Evolutionary conservation across 1,284 basidiomycete species (phyloP).

Genomic region (Cryptococcus deneoformans): DNA sequence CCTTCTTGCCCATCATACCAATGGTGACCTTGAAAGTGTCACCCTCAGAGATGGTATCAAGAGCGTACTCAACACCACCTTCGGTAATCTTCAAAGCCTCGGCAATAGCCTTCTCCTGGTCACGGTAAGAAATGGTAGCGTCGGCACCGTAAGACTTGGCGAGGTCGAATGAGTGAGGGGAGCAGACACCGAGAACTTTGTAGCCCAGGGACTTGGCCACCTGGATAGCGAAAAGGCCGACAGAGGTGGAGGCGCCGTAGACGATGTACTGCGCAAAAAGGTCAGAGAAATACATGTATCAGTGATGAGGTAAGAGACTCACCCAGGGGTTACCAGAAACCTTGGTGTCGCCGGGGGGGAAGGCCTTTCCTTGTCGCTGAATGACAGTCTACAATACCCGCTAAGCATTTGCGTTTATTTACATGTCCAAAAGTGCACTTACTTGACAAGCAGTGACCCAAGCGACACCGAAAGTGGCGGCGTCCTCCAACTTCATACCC

Average conservation of each 20-base stretch:
- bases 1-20: slow-evolving; percentile 19
- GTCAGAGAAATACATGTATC: no score
- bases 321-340: slow-evolving; percentile 22
- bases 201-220: slow-evolving; percentile 52
- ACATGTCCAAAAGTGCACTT: neutral
- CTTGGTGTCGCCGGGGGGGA: slow-evolving; percentile 31
- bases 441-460: slow-evolving; percentile 48
- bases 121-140: slow-evolving; percentile 33
- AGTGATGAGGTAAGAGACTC: slow-evolving; percentile 1
- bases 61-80: slow-evolving; percentile 27
- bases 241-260: slow-evolving; percentile 52
- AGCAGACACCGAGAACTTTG: slow-evolving; percentile 51
- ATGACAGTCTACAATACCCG: slow-evolving; percentile 38
- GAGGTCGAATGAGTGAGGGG: slow-evolving; percentile 49
- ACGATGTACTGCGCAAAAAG: slow-evolving; percentile 37
- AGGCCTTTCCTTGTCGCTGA: slow-evolving; percentile 24
- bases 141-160: slow-evolving; percentile 53
- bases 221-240: slow-evolving; percentile 54
- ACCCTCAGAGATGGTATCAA: slow-evolving; percentile 40
- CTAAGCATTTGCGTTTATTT: no score
- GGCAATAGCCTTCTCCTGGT: slow-evolving; percentile 21
- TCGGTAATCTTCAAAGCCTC: slow-evolving; percentile 33
- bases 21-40: slow-evolving; percentile 27
- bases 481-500: slow-evolving; percentile 44
- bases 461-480: slow-evolving; percentile 49